These are phyloP conservation scores for Penicillium silybi DNA, from an alignment of 495 filamentous ascomycete species.

Conservation along the genomic window DNA sequence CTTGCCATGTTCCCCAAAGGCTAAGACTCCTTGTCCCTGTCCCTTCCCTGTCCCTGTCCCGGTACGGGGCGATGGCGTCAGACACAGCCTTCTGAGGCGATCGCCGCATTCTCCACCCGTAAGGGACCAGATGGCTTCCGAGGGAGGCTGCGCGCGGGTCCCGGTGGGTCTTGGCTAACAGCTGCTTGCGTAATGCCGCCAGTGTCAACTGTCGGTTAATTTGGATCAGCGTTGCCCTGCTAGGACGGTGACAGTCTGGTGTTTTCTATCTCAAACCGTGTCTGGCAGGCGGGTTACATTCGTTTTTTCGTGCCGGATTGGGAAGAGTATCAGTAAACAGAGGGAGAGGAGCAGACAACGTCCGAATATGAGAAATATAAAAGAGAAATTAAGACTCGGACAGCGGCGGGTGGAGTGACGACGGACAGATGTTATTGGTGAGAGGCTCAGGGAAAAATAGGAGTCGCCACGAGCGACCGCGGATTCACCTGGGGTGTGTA, in stretches of 20 bases:
- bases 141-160: conserved; percentile 37
- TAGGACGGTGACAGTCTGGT: conserved; percentile 5
- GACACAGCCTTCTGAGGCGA: conserved; percentile 29
- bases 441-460: conserved; percentile 3
- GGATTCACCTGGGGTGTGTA: background rate
- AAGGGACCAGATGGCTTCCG: conserved; percentile 38
- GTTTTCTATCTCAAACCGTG: conserved; percentile 23
- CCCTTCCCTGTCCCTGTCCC: conserved; percentile 11
- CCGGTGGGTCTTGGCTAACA: conserved; percentile 30
- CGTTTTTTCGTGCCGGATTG: background rate
- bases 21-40: conserved; percentile 4
- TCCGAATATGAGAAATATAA: conserved; percentile 2
- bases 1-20: conserved; percentile 5
- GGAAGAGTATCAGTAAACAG: background rate
- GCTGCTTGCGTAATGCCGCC: conserved; percentile 44
- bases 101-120: conserved; percentile 44
- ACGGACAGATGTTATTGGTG: conserved; percentile 3
- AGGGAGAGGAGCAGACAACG: background rate
- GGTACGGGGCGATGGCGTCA: conserved; percentile 31
- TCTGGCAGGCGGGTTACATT: conserved; percentile 11
- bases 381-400: background rate
- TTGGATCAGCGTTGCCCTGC: conserved; percentile 34
- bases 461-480: conserved; percentile 18
- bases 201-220: conserved; percentile 29
- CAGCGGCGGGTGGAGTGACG: conserved; percentile 5